phyloP scores from a whole-genome alignment of 2,329 filamentous ascomycete species.

The Diaporthe helianthi region DNA sequence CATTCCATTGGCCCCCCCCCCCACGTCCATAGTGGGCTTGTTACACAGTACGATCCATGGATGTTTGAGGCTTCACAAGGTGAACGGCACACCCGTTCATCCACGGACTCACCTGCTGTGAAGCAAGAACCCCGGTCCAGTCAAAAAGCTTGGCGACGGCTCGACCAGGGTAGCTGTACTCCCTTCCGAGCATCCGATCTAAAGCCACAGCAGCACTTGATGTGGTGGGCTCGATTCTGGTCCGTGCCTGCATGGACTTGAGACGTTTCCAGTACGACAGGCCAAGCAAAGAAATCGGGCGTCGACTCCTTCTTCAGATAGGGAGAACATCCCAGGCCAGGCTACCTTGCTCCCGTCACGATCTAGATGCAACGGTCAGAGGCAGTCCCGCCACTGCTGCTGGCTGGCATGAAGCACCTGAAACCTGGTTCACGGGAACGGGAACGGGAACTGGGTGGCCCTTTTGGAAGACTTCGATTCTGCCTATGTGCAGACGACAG shows the following conservation, averaged over 20 bases:
- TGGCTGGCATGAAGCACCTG: constrained; percentile 10
- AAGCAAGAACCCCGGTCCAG: not conserved
- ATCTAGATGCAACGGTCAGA: constrained; percentile 3
- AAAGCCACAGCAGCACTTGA: constrained; percentile 23
- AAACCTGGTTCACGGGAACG: constrained; percentile 11
- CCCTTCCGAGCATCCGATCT: constrained; percentile 25
- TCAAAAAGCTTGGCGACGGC: constrained; percentile 16
- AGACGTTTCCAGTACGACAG: constrained; percentile 14
- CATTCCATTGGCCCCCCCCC: not conserved
- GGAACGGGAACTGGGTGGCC: not conserved
- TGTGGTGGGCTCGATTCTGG: constrained; percentile 10
- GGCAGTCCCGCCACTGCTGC: not conserved
- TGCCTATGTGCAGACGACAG: not conserved
- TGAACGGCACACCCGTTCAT: not conserved
- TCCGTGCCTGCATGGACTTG: constrained; percentile 23
- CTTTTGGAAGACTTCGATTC: not conserved
- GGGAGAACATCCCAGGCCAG: not conserved
- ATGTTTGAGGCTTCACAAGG: not conserved
- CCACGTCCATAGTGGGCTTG: not conserved
- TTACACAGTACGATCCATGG: not conserved
- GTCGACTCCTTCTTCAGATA: not conserved
- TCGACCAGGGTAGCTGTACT: constrained; percentile 16
- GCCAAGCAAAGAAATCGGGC: constrained; percentile 11
- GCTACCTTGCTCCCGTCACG: constrained; percentile 8
- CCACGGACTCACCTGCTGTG: not conserved